Evolutionary conservation across 1,284 basidiomycete species (phyloP).

Genomic region (Apiotrichum domesticum): DNA sequence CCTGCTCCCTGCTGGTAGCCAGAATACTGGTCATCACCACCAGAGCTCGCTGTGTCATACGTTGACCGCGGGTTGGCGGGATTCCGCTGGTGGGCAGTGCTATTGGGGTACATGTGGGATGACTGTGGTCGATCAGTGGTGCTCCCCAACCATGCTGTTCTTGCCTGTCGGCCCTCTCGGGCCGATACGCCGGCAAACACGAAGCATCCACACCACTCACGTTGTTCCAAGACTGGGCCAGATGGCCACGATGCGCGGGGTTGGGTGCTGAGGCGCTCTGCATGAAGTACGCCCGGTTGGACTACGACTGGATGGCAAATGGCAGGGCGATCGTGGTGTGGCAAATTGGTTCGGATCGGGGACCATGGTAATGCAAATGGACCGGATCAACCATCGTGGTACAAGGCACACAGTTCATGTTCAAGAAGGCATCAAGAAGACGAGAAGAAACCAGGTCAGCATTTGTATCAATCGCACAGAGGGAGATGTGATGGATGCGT

Average conservation of each 20-base stretch:
- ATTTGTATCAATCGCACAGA: neutral
- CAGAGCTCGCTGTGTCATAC: constrained; percentile 18
- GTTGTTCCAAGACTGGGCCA: constrained; percentile 24
- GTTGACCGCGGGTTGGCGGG: constrained; percentile 30
- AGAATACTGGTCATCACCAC: constrained; percentile 22
- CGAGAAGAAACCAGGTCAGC: neutral
- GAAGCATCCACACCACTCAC: constrained; percentile 10
- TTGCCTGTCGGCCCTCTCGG: too few species aligned
- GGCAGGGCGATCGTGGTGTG: neutral
- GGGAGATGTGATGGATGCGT: neutral
- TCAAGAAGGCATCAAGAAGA: neutral
- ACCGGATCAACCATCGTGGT: too few species aligned
- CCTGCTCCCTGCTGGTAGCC: constrained; percentile 16
- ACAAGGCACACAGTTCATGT: neutral
- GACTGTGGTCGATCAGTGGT: neutral
- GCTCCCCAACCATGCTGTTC: too few species aligned
- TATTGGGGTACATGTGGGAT: constrained; percentile 25
- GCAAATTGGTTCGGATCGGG: neutral
- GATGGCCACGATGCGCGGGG: constrained; percentile 16
- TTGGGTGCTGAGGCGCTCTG: constrained; percentile 22
- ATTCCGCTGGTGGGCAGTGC: constrained; percentile 23
- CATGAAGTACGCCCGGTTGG: constrained; percentile 15
- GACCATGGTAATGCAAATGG: neutral
- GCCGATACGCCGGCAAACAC: neutral
- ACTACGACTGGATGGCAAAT: neutral